Base-by-base conservation (phyloP, 2,329 filamentous ascomycete genomes). In the Capronia americana region DNA sequence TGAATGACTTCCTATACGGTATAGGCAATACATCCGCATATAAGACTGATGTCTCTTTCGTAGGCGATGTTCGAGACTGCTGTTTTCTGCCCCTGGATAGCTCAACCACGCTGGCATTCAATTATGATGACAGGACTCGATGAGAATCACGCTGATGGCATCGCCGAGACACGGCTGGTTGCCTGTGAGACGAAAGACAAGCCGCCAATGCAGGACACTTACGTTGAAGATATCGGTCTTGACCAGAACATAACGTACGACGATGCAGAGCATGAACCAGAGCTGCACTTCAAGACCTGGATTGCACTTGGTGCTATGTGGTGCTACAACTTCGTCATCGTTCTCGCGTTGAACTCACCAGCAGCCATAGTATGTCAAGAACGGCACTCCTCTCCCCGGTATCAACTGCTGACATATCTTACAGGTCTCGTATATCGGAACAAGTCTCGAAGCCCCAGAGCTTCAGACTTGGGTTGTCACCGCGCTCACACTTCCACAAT, bases 401-500 rank as follows among this genome's bases (percentile, higher is more conserved):
- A 11, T 23, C 12, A 11, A 53, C 20, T 20, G 24, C n/a, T 53
- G 50, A 20, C n/a, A 26, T 53, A n/a, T n/a, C n/a, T 53, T 20
- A 53, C 50, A 53, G 50, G 11, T 23, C 50, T 26, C n/a, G 12
- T 24, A 7, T 53, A 23, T 20, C 23, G 50, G n/a, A 53, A 26
- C 50, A 14, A 41, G 12, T 23, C 50, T 26, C 4, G 50, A 23
- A 12, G 50, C n/a, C n/a, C 17, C 50, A 12, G 17, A 11, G 23
- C 12, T 23, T 11, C 50, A 53, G 50, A 57, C 60, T 4, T 69
- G 63, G 64, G 50, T 69, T 3, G 8, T 57, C 12, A 66, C 51
- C 41, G 50, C 64, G 4, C n/a, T 69, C 23, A 34, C 41, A 4
- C 44, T 69, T n/a, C 41, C 48, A 8, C 66, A 69, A 57, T 63